Percentiles rank a stretch among this genome's conserved stretches.
Conservation (phyloP, 768 basidiomycete species). For the Boletus pseudo-olivaceus region DNA sequence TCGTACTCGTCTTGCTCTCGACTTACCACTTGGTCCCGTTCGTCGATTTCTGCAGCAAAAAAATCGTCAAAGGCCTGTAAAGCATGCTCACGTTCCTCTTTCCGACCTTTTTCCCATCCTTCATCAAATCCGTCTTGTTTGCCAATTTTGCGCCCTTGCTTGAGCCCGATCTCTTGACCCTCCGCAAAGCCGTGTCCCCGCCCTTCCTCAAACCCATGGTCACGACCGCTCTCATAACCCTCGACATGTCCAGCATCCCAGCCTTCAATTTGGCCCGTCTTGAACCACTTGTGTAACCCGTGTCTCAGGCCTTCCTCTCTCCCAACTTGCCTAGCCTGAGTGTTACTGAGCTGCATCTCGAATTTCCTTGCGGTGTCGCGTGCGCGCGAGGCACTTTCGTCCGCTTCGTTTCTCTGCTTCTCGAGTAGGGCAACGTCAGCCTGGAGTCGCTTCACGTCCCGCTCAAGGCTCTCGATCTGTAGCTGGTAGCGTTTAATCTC, state of each 20-base stretch:
- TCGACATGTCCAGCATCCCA: conserved; percentile 44
- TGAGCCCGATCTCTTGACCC: conserved; percentile 34
- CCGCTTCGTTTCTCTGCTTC: conserved; percentile 36
- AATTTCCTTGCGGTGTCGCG: conserved; percentile 43
- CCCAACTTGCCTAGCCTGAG: conserved; percentile 42
- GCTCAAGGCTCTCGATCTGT: conserved; percentile 45
- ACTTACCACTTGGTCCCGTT: conserved; percentile 25
- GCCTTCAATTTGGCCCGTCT: conserved; percentile 43
- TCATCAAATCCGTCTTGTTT: conserved; percentile 32
- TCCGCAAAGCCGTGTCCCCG: conserved; percentile 37
- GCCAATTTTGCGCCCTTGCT: conserved; percentile 32
- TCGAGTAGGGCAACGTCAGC: conserved; percentile 33
- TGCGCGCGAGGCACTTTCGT: conserved; percentile 41
- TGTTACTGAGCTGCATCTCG: conserved; percentile 41
- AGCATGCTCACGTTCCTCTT: conserved; percentile 51
- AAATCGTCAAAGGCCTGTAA: conserved; percentile 58
- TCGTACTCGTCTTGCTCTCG: background rate
- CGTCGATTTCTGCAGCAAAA: conserved; percentile 43
- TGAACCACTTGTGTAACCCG: conserved; percentile 43
- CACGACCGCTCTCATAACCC: conserved; percentile 44
- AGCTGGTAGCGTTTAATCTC: conserved; percentile 47
- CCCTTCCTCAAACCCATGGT: conserved; percentile 42
- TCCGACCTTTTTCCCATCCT: conserved; percentile 38
- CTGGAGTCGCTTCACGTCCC: conserved; percentile 39
- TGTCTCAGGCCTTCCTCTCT: conserved; percentile 40